A percentile compares a stretch with the other conserved stretches of the same genome.
Evolutionary conservation across 257 asterid genomes (phyloP).

Genomic region (Lithospermum erythrorhizon): DNA sequence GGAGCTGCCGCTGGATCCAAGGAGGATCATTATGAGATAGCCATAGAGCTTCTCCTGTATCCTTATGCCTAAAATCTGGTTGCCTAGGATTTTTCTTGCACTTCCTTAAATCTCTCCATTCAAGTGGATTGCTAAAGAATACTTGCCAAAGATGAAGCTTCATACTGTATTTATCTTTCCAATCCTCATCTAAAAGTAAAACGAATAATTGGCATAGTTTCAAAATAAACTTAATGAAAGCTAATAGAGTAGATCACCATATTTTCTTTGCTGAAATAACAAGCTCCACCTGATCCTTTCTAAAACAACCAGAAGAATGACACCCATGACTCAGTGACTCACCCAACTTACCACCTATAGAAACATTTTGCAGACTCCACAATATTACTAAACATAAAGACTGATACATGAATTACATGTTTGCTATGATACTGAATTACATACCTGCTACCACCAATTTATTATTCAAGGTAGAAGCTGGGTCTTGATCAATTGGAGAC

Average conservation of each 20-base stretch:
- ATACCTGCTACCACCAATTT: conserved; percentile 32
- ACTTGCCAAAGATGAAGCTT: conserved; percentile 73
- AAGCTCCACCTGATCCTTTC: no score
- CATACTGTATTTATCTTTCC: conserved; percentile 23
- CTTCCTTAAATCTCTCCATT: conserved; percentile 68
- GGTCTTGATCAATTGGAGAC: conserved; percentile 24
- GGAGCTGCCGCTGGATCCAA: conserved; percentile 64
- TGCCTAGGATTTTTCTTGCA: conserved; percentile 23
- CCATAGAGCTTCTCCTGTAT: conserved; percentile 77
- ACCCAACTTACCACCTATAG: no score
- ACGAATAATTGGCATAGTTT: conserved; percentile 5
- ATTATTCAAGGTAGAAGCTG: conserved; percentile 13
- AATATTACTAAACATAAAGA: not conserved
- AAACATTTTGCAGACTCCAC: no score
- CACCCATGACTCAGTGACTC: no score
- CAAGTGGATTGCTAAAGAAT: conserved; percentile 58
- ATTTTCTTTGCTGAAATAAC: no score
- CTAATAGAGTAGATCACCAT: no score
- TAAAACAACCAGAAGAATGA: no score
- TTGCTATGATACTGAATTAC: not conserved
- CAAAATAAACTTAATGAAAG: not conserved
- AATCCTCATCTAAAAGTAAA: conserved; percentile 32
- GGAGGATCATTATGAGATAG: conserved; percentile 53
- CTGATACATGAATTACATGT: not conserved
- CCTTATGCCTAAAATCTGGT: conserved; percentile 75